Base-by-base conservation (phyloP, 176 grass and related monocot species). In the Hyparrhenia diplandra region DNA sequence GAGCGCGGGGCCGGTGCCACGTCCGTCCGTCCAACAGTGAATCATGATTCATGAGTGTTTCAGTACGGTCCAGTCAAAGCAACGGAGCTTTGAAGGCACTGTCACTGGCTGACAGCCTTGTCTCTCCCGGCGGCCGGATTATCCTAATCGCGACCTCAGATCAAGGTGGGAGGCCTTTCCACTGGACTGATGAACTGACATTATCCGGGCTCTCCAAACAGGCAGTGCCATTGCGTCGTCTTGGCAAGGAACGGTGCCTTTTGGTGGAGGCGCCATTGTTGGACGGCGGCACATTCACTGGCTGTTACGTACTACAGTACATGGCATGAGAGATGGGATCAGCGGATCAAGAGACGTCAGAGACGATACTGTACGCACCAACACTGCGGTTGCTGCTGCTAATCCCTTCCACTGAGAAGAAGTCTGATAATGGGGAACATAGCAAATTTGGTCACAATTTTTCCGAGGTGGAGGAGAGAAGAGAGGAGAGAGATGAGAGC, bases 31-130 rank as follows among this genome's bases (percentile, higher is more conserved):
- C 23, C 37, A 13, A 21, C 36, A 62, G 13, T 39, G 20, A 79
- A 71, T 77, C 79, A 77, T 37, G 17, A 78, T 52, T 77, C 79
- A 77, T 32, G 80, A 64, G 85, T 63, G 61, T 77, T 82, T 63
- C 3, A 7, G 73, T 39, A 70, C 36, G 55, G 28, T 4, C 11
- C 63, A 13, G 78, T 81, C 78, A 87, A 81, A 81, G 85, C 51
- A 7, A 10, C 41, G 21, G 67, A 66, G 67, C 57, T 43, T 71
- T 78, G 74, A 85, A 78, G 74, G 13, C 54, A 17, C 42, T 65
- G 80, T 23, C 12, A 17, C 73, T 71, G 74, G 21, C 47, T 79
- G 86, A 54, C 62, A 37, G 24, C 47, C 12, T 29, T 47, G 81
- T 84, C 69, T 59, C 23, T 59, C 8, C 52, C 52, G 52, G 21